Conservation (phyloP, 345 rosid species). For the Luvunga scandens region DNA sequence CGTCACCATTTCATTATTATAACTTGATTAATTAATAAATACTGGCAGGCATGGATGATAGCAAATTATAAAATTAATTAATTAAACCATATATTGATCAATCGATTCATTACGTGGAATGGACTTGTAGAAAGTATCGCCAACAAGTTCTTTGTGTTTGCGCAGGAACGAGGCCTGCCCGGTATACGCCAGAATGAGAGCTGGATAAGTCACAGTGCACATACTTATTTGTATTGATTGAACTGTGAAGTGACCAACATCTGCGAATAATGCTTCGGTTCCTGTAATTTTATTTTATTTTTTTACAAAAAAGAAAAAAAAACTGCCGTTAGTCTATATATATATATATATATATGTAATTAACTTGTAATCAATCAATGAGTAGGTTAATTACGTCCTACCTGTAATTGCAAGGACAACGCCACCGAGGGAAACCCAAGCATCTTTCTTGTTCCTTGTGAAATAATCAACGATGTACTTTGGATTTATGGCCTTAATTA, state of each 20-base stretch:
- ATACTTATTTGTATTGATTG: conserved; percentile 39
- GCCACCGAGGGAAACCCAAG: neutral
- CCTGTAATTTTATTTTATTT: conserved; percentile 16
- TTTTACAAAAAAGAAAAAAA: too few species aligned
- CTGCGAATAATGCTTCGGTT: conserved; percentile 47
- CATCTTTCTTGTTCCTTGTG: neutral
- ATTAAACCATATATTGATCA: too few species aligned
- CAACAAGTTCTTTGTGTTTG: conserved; percentile 21
- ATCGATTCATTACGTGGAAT: neutral
- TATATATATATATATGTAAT: too few species aligned
- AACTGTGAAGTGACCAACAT: conserved; percentile 41
- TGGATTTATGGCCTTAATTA: neutral
- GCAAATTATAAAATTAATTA: too few species aligned
- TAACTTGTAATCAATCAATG: too few species aligned
- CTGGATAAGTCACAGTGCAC: conserved; percentile 34
- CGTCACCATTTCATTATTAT: neutral
- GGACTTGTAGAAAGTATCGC: conserved; percentile 23
- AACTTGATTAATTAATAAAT: neutral
- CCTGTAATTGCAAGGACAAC: neutral
- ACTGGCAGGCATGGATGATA: neutral
- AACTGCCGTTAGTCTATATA: too few species aligned
- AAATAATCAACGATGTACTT: neutral
- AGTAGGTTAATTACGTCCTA: neutral
- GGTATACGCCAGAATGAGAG: conserved; percentile 36
- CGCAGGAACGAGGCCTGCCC: conserved; percentile 48